Conservation (phyloP, 2,329 filamentous ascomycete genomes). For the Herpotrichia juniperi region DNA sequence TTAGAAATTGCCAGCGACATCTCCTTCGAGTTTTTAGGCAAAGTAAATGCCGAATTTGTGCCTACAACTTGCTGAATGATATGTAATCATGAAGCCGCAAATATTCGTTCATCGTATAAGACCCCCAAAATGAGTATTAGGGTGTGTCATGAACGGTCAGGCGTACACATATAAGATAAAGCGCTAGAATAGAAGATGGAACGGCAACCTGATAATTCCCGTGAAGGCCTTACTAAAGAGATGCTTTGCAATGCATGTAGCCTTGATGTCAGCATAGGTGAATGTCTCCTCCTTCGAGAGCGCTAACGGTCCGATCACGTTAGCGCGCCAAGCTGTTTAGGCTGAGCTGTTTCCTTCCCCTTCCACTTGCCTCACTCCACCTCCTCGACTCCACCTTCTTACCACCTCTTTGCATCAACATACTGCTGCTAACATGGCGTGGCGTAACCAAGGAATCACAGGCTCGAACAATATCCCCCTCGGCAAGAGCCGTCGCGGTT, state of each 20-base stretch:
- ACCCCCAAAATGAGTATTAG: too few relatives aligned
- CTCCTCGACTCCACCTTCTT: neutral
- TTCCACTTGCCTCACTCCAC: neutral
- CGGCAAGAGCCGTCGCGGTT: conserved; percentile 81
- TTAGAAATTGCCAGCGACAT: conserved; percentile 33
- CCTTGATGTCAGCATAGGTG: too few relatives aligned
- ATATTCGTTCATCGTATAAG: too few relatives aligned
- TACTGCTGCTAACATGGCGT: conserved; percentile 58
- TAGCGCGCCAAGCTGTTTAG: neutral
- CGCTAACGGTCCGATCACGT: neutral
- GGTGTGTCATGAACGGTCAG: too few relatives aligned
- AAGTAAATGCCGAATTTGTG: neutral
- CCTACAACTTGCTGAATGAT: neutral
- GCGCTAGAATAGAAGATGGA: too few relatives aligned
- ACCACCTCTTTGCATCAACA: neutral
- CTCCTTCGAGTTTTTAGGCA: neutral
- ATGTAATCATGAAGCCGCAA: neutral
- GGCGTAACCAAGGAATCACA: conserved; percentile 81
- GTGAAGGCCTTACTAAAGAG: too few relatives aligned
- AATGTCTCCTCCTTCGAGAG: neutral
- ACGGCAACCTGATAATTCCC: too few relatives aligned
- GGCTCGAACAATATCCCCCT: conserved; percentile 98
- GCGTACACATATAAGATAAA: too few relatives aligned
- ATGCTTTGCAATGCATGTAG: too few relatives aligned
- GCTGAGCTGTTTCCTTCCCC: neutral